Percentiles rank a stretch among this genome's conserved stretches.
Conservation (phyloP, 192 early-diverging fungal species). For the Fimicolochytrium jonesii region DNA sequence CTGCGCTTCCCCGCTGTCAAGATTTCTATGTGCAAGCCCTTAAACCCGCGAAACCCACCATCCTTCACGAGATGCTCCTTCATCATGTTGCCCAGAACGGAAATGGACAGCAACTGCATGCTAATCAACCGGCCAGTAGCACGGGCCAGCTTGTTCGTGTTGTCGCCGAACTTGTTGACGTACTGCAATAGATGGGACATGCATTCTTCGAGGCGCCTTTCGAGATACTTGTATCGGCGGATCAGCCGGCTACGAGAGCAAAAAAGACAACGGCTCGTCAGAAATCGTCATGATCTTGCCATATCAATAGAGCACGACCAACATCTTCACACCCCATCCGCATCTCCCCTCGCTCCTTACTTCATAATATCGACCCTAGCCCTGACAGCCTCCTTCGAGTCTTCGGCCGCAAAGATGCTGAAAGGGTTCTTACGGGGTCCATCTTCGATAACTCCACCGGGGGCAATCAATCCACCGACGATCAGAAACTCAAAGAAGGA, state of each 20-base stretch:
- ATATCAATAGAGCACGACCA: too few relatives aligned
- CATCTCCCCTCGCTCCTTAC: too few relatives aligned
- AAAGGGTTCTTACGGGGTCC: constrained; percentile 75
- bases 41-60: too few relatives aligned
- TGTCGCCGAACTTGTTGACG: constrained; percentile 83
- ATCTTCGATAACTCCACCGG: constrained; percentile 77
- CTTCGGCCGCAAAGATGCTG: constrained; percentile 69
- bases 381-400: constrained; percentile 64
- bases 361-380: constrained; percentile 77
- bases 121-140: constrained; percentile 73
- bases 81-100: constrained; percentile 70
- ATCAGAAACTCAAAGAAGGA: constrained; percentile 91
- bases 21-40: too few relatives aligned
- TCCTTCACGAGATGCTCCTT: constrained; percentile 96
- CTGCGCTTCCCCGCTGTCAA: too few relatives aligned
- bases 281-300: too few relatives aligned
- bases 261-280: too few relatives aligned
- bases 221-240: constrained; percentile 92
- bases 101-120: constrained; percentile 62
- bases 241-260: constrained; percentile 64
- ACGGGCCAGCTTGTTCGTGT: constrained; percentile 74
- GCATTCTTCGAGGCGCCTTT: constrained; percentile 80
- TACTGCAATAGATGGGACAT: constrained; percentile 80
- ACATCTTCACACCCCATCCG: too few relatives aligned
- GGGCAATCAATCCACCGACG: constrained; percentile 84